Percentiles rank a stretch among this genome's conserved stretches.
phyloP scores from a whole-genome alignment of 2,329 filamentous ascomycete species.

The Beauveria brongniartii region DNA sequence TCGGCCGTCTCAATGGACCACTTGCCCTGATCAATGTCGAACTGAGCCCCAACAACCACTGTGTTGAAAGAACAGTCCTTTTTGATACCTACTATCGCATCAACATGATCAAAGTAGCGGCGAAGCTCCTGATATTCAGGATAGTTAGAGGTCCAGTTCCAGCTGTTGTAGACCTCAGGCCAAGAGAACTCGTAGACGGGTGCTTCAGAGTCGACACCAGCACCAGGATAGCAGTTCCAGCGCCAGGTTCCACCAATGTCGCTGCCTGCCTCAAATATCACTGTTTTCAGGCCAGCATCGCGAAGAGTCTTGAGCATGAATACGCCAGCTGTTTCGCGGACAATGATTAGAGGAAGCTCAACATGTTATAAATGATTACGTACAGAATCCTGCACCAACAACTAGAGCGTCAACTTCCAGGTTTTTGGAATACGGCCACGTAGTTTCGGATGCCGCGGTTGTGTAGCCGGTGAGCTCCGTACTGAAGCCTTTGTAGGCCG shows the following conservation, averaged over 20 bases:
- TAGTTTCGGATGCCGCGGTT: not conserved
- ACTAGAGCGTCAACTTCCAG: slow-evolving; percentile 14
- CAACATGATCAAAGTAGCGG: slow-evolving; percentile 48
- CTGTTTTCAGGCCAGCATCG: slow-evolving; percentile 34
- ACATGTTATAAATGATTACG: not conserved
- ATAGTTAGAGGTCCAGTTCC: slow-evolving; percentile 42
- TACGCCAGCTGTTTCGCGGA: slow-evolving; percentile 20
- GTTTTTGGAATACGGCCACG: not conserved
- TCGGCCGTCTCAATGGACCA: slow-evolving; percentile 39
- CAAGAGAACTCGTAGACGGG: slow-evolving; percentile 39
- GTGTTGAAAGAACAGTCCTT: slow-evolving; percentile 45
- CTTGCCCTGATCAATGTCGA: slow-evolving; percentile 31
- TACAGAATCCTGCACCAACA: slow-evolving; percentile 15
- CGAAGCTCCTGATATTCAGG: slow-evolving; percentile 39
- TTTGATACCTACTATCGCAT: slow-evolving; percentile 38
- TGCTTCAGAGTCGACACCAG: slow-evolving; percentile 36
- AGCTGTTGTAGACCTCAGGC: slow-evolving; percentile 37
- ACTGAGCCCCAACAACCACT: slow-evolving; percentile 38
- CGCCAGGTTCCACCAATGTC: slow-evolving; percentile 41
- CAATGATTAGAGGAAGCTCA: not conserved
- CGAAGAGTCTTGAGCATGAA: slow-evolving; percentile 37
- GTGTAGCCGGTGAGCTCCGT: not conserved
- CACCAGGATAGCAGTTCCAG: slow-evolving; percentile 43
- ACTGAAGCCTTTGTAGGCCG: not conserved
- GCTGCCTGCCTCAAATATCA: slow-evolving; percentile 38